A percentile compares a stretch with the other conserved stretches of the same genome.
Evolutionary conservation across 2,329 filamentous ascomycete species (phyloP).

Genomic region (Pseudocercospora musae): DNA sequence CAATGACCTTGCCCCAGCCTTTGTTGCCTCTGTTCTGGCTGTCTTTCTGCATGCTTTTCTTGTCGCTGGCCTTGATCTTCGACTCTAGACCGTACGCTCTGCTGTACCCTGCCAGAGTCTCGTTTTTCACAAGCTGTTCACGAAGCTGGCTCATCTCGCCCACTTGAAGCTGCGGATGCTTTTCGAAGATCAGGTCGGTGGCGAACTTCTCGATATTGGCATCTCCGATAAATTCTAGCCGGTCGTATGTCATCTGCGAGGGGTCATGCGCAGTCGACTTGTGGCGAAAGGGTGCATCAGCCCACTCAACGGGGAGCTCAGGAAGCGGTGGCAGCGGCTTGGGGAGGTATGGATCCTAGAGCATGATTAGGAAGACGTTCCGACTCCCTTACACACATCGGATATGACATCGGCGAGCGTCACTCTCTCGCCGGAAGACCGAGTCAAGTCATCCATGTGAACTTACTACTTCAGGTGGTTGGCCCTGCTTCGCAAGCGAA

Average conservation of each 20-base stretch:
- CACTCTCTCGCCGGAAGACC: neutral
- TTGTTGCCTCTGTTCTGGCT: conserved; percentile 44
- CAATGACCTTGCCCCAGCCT: conserved; percentile 68
- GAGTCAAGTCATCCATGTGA: neutral
- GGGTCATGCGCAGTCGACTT: conserved; percentile 29
- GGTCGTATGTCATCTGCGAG: conserved; percentile 61
- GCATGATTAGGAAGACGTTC: too few relatives aligned
- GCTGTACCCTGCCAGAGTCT: conserved; percentile 69
- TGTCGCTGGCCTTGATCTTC: conserved; percentile 47
- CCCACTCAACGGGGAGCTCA: conserved; percentile 24
- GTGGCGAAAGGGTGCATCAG: conserved; percentile 34
- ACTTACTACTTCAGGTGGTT: neutral
- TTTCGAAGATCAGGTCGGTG: conserved; percentile 69
- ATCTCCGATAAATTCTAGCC: conserved; percentile 85
- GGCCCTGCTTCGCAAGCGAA: neutral
- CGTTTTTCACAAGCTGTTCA: conserved; percentile 76
- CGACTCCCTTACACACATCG: neutral
- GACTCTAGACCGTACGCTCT: conserved; percentile 67
- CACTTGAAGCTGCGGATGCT: conserved; percentile 62
- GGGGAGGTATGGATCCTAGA: neutral
- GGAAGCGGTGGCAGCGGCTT: conserved; percentile 32
- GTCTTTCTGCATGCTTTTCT: conserved; percentile 18
- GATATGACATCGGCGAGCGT: neutral
- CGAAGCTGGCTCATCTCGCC: conserved; percentile 73
- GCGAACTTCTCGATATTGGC: conserved; percentile 77